These are phyloP conservation scores for Verticillium dahliae DNA, from an alignment of 2,329 filamentous ascomycete genomes.

Conservation along the genomic window DNA sequence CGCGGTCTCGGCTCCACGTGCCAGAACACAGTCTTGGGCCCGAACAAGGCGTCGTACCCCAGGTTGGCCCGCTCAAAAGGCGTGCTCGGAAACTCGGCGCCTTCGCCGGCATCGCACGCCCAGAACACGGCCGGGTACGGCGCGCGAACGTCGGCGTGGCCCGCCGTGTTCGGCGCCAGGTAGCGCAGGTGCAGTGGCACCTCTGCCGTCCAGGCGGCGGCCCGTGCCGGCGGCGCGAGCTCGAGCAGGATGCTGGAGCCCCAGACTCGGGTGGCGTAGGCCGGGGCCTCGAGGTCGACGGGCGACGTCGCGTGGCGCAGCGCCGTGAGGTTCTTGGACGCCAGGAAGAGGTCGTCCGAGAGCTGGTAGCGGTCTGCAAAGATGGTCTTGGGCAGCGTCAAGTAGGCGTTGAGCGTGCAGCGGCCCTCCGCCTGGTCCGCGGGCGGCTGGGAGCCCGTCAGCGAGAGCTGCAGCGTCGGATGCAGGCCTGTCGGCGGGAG, in stretches of 20 bases:
- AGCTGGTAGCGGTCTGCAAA: slow-evolving; percentile 90
- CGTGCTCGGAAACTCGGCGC: slow-evolving; percentile 63
- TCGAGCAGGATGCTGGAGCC: slow-evolving; percentile 74
- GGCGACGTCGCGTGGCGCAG: slow-evolving; percentile 66
- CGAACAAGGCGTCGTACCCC: slow-evolving; percentile 82
- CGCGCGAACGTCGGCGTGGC: slow-evolving; percentile 49
- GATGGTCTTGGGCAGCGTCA: slow-evolving; percentile 73
- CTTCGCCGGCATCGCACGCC: slow-evolving; percentile 68
- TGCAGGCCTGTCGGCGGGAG: slow-evolving; percentile 73
- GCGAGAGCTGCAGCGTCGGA: slow-evolving; percentile 65
- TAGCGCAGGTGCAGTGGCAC: slow-evolving; percentile 86
- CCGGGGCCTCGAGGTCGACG: slow-evolving; percentile 85
- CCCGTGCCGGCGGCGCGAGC: slow-evolving; percentile 49
- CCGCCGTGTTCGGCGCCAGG: slow-evolving; percentile 53
- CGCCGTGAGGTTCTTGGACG: slow-evolving; percentile 69
- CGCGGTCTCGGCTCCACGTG: slow-evolving; percentile 55
- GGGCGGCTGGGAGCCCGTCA: slow-evolving; percentile 48
- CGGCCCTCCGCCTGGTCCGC: slow-evolving; percentile 36
- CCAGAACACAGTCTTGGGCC: slow-evolving; percentile 73
- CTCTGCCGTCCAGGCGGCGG: slow-evolving; percentile 51
- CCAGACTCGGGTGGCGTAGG: slow-evolving; percentile 71
- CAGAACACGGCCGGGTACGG: slow-evolving; percentile 86
- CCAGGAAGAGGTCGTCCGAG: slow-evolving; percentile 66
- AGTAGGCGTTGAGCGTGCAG: slow-evolving; percentile 71
- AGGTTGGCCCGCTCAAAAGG: slow-evolving; percentile 81